Evolutionary conservation across 768 basidiomycete species (phyloP).

Genomic region (Sarcodon sp.): DNA sequence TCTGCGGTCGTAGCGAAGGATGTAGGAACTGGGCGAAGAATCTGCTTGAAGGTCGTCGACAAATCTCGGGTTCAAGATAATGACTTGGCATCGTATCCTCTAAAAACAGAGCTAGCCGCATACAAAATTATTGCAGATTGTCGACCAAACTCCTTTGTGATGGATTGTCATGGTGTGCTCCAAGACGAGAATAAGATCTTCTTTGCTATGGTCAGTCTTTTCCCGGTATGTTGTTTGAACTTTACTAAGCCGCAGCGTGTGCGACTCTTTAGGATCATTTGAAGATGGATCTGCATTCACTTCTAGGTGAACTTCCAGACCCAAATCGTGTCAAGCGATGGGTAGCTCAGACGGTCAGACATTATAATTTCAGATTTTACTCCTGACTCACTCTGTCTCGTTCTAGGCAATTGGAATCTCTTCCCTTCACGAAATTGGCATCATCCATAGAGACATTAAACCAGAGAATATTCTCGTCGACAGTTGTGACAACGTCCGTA

Average conservation of each 20-base stretch:
- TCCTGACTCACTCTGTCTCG: not conserved
- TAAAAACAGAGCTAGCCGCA: conserved; percentile 10
- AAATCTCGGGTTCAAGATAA: conserved; percentile 6
- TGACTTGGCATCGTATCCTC: conserved; percentile 1
- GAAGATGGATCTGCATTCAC: conserved; percentile 5
- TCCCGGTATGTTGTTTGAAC: not conserved
- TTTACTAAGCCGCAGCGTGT: not conserved
- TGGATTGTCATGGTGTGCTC: conserved; percentile 14
- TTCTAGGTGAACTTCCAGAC: conserved; percentile 2
- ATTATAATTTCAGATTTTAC: conserved; percentile 1
- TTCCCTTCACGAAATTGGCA: conserved; percentile 35
- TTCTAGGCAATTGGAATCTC: conserved; percentile 15
- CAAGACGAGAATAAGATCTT: conserved; percentile 11
- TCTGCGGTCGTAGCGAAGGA: conserved; percentile 9
- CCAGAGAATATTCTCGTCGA: conserved; percentile 41
- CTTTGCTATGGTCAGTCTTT: conserved; percentile 12
- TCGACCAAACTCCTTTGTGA: conserved; percentile 9
- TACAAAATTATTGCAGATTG: conserved; percentile 13
- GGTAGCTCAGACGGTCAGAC: conserved; percentile 15
- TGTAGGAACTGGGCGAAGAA: conserved; percentile 5
- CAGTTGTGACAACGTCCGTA: conserved; percentile 8
- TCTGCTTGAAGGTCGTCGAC: conserved; percentile 11
- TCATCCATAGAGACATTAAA: conserved; percentile 49
- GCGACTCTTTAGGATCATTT: conserved; percentile 7
- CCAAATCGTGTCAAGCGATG: conserved; percentile 7